phyloP scores from a whole-genome alignment of 208 protist species.

The Angomonas desouzai region DNA sequence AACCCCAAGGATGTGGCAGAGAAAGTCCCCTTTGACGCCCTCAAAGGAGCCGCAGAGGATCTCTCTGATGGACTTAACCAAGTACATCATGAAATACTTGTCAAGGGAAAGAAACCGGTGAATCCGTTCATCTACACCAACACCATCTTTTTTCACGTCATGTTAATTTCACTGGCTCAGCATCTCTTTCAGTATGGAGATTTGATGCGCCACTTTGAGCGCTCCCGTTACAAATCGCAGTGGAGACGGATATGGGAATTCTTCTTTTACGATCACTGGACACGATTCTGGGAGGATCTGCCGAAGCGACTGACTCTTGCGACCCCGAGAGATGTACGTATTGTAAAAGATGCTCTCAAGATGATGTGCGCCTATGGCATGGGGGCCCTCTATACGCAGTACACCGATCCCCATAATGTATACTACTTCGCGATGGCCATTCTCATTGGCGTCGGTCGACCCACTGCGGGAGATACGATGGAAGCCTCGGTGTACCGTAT shows the following conservation, averaged over 20 bases:
- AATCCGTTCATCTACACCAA: constrained; percentile 35
- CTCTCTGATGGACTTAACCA: constrained; percentile 37
- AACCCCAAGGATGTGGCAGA: constrained; percentile 30
- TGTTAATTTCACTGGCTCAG: constrained; percentile 36
- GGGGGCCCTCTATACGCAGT: constrained; percentile 41
- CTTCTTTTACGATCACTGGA: constrained; percentile 56
- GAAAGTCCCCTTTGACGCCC: constrained; percentile 40
- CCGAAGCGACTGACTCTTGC: constrained; percentile 54
- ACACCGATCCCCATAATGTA: constrained; percentile 42
- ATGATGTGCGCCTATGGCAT: constrained; percentile 43
- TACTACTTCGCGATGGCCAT: constrained; percentile 79
- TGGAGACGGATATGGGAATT: constrained; percentile 46
- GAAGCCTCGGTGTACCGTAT: constrained; percentile 50
- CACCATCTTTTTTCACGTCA: constrained; percentile 36
- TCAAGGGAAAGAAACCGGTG: constrained; percentile 17
- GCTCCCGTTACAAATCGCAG: constrained; percentile 33
- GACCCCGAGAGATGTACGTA: constrained; percentile 57
- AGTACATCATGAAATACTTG: constrained; percentile 40
- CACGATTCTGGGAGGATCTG: constrained; percentile 60
- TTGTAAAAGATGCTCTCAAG: constrained; percentile 71
- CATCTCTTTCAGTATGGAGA: constrained; percentile 44
- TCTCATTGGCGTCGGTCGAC: constrained; percentile 51
- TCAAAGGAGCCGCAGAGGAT: constrained; percentile 25
- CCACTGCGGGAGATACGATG: constrained; percentile 56
- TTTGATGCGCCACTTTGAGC: constrained; percentile 53